Evolutionary conservation across 164 flowering plant species (phyloP).

Genomic region (Annona cherimola): DNA sequence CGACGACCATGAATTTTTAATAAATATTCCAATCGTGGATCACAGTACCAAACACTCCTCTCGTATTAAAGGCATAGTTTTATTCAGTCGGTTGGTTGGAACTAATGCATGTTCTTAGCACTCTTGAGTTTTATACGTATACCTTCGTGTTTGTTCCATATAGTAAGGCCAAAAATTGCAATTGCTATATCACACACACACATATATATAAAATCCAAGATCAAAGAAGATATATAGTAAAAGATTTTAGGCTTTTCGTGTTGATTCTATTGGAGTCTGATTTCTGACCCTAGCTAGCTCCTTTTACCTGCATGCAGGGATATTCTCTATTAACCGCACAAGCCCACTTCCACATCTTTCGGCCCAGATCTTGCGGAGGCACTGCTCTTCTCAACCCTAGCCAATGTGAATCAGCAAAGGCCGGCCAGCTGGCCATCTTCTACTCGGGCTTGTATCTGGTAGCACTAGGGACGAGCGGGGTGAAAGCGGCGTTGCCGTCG

Average conservation of each 20-base stretch:
- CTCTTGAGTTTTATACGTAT: too few species aligned
- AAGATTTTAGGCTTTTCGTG: too few species aligned
- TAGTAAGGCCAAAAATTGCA: too few species aligned
- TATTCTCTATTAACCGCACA: conserved; percentile 46
- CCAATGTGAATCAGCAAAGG: conserved; percentile 38
- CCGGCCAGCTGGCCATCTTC: conserved; percentile 38
- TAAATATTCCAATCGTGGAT: neutral
- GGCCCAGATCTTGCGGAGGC: conserved; percentile 50
- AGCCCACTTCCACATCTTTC: conserved; percentile 47
- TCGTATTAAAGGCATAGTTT: too few species aligned
- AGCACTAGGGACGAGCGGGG: conserved; percentile 58
- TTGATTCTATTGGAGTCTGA: too few species aligned
- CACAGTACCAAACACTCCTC: neutral
- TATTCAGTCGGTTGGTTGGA: neutral
- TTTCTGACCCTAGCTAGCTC: too few species aligned
- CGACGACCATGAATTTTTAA: neutral
- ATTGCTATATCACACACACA: too few species aligned
- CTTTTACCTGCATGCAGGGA: conserved; percentile 28
- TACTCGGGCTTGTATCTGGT: conserved; percentile 47
- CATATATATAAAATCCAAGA: too few species aligned
- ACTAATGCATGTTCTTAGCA: neutral
- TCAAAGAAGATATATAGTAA: too few species aligned
- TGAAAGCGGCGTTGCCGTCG: conserved; percentile 60
- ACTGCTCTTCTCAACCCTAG: conserved; percentile 12
- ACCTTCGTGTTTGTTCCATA: too few species aligned